Evolutionary conservation across 2,329 filamentous ascomycete genomes (phyloP).

Genomic region (Stenocarpella maydis): DNA sequence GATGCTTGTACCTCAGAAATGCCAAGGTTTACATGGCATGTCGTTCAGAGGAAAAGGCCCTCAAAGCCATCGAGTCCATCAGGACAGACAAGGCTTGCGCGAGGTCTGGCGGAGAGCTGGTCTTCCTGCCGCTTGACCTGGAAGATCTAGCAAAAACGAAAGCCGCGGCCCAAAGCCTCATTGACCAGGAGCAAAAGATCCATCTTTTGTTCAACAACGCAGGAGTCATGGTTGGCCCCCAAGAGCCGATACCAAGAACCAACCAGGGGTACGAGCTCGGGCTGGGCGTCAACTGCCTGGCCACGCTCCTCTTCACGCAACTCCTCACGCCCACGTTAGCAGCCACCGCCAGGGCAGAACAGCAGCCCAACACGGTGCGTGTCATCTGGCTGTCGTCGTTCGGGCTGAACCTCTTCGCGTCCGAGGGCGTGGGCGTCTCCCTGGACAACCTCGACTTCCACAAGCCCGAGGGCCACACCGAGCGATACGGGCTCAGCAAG

Average conservation of each 20-base stretch:
- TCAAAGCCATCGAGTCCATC: constrained; percentile 52
- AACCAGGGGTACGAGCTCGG: constrained; percentile 36
- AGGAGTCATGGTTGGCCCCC: constrained; percentile 46
- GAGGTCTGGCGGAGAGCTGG: constrained; percentile 41
- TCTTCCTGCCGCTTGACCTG: constrained; percentile 48
- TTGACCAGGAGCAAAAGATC: constrained; percentile 40
- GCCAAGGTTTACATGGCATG: constrained; percentile 60
- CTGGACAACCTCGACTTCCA: constrained; percentile 32
- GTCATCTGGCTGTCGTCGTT: constrained; percentile 31
- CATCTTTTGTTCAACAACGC: constrained; percentile 53
- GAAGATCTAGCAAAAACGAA: constrained; percentile 40
- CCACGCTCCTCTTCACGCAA: constrained; percentile 29
- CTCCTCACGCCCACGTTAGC: constrained; percentile 32
- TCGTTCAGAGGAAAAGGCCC: constrained; percentile 51
- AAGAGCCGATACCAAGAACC: constrained; percentile 37
- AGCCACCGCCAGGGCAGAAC: neutral
- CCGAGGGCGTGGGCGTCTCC: constrained; percentile 6
- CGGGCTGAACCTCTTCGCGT: neutral
- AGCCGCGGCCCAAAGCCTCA: constrained; percentile 38
- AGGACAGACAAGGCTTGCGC: constrained; percentile 34
- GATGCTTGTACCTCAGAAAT: constrained; percentile 58
- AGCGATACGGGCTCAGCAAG: constrained; percentile 41
- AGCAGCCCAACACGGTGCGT: constrained; percentile 17
- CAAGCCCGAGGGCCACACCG: neutral
- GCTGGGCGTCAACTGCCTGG: constrained; percentile 33